These are phyloP conservation scores for Aspergillus glaucus DNA, from an alignment of 2,329 filamentous ascomycete genomes.

Conservation along the genomic window DNA sequence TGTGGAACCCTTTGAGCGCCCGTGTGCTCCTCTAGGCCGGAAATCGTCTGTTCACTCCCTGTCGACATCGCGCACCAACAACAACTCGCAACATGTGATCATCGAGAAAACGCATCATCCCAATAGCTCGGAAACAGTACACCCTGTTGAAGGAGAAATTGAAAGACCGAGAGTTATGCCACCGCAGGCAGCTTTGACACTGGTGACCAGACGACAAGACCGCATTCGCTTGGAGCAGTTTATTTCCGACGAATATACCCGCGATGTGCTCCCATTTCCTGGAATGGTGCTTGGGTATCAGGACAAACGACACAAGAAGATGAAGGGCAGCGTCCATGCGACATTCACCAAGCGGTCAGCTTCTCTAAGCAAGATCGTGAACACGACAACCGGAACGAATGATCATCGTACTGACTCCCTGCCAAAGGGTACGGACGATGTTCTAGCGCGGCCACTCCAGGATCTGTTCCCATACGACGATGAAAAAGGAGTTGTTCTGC, in stretches of 20 bases:
- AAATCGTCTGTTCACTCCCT: conserved; percentile 70
- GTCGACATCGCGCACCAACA: conserved; percentile 64
- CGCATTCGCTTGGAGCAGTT: conserved; percentile 68
- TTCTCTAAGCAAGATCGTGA: conserved; percentile 40
- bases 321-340: conserved; percentile 63
- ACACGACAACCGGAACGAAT: conserved; percentile 9
- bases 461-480: not conserved
- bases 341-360: conserved; percentile 68
- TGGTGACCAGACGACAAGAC: conserved; percentile 69
- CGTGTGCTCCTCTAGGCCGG: conserved; percentile 57
- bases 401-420: not conserved
- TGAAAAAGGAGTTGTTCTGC: not conserved
- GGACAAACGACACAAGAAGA: conserved; percentile 74
- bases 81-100: conserved; percentile 67
- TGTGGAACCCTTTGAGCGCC: conserved; percentile 66
- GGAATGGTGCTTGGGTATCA: conserved; percentile 64
- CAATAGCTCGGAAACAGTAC: conserved; percentile 49
- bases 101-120: conserved; percentile 75
- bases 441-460: not conserved
- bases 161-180: conserved; percentile 75
- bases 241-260: conserved; percentile 76
- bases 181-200: conserved; percentile 60
- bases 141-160: conserved; percentile 49
- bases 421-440: not conserved
- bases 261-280: conserved; percentile 72